Evolutionary conservation across 768 basidiomycete species (phyloP).

Genomic region (Psilocybe azurescens): DNA sequence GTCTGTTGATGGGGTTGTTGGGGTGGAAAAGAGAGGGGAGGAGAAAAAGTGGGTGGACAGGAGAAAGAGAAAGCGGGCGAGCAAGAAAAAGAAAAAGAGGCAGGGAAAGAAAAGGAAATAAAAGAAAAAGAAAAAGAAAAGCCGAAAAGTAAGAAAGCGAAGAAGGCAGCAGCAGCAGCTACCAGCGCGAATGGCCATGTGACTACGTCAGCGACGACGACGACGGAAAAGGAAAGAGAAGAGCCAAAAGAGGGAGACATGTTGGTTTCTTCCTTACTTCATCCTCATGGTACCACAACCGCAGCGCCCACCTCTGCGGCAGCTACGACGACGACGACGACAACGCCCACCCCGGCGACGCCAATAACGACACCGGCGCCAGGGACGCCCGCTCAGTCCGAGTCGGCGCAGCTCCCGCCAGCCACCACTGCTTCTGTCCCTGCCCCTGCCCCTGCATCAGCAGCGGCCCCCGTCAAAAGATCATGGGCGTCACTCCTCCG

Average conservation of each 20-base stretch:
- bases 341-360: not conserved
- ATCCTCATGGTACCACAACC: no score
- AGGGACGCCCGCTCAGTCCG: not conserved
- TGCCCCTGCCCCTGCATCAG: conserved; percentile 9
- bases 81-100: not conserved
- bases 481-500: conserved; percentile 81
- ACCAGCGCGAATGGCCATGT: not conserved
- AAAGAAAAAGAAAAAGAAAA: not conserved
- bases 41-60: not conserved
- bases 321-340: not conserved
- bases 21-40: not conserved
- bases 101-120: not conserved
- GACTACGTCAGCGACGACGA: not conserved
- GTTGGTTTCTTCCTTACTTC: conserved; percentile 3
- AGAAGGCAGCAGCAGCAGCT: conserved; percentile 13
- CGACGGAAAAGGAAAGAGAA: not conserved
- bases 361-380: not conserved
- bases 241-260: not conserved
- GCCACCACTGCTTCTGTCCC: conserved; percentile 12
- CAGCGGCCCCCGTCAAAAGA: conserved; percentile 52
- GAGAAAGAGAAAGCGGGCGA: not conserved
- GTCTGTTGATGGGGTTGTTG: not conserved
- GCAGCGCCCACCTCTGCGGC: not conserved
- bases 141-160: conserved; percentile 1
- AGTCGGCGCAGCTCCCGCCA: not conserved